These are phyloP conservation scores for Phytophthora agathidicida DNA, from an alignment of 352 stramenopile species.

Conservation along the genomic window DNA sequence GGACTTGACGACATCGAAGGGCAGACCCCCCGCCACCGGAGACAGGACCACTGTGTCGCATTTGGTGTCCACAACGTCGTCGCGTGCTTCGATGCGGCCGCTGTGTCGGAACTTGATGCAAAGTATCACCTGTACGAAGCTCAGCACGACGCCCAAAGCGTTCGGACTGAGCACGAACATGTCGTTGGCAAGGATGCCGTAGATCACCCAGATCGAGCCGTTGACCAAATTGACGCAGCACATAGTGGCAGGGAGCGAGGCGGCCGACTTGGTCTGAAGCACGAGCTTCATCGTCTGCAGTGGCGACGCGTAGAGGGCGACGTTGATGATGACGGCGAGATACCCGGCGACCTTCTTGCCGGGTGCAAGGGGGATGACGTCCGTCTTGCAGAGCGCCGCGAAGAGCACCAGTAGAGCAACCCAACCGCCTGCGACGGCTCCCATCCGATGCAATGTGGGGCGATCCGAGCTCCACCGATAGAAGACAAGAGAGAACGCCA, in stretches of 20 bases:
- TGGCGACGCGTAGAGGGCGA: slow-evolving; percentile 33
- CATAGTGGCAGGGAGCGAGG: slow-evolving; percentile 31
- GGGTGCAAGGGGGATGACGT: slow-evolving; percentile 8
- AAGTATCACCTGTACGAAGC: slow-evolving; percentile 36
- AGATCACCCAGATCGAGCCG: slow-evolving; percentile 31
- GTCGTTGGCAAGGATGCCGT: slow-evolving; percentile 31
- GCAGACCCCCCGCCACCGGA: slow-evolving; percentile 4
- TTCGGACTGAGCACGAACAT: slow-evolving; percentile 45
- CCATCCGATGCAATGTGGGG: slow-evolving; percentile 23
- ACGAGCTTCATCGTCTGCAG: slow-evolving; percentile 39
- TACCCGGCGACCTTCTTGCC: slow-evolving; percentile 38
- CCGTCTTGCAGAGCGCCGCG: slow-evolving; percentile 19
- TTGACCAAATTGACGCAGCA: slow-evolving; percentile 37
- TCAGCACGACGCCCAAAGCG: slow-evolving; percentile 32
- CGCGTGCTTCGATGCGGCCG: neutral
- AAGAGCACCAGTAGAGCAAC: slow-evolving; percentile 16
- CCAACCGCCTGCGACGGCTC: neutral
- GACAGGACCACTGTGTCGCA: slow-evolving; percentile 14
- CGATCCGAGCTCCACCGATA: slow-evolving; percentile 35
- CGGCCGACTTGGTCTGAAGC: slow-evolving; percentile 36
- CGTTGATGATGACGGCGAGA: slow-evolving; percentile 29
- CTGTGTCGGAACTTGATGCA: slow-evolving; percentile 42
- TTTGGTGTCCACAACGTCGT: slow-evolving; percentile 6
- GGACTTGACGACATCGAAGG: slow-evolving; percentile 14
- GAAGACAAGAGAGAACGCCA: slow-evolving; percentile 34